Evolutionary conservation across 1,284 basidiomycete species (phyloP).

Genomic region (Trichosporon sp.): DNA sequence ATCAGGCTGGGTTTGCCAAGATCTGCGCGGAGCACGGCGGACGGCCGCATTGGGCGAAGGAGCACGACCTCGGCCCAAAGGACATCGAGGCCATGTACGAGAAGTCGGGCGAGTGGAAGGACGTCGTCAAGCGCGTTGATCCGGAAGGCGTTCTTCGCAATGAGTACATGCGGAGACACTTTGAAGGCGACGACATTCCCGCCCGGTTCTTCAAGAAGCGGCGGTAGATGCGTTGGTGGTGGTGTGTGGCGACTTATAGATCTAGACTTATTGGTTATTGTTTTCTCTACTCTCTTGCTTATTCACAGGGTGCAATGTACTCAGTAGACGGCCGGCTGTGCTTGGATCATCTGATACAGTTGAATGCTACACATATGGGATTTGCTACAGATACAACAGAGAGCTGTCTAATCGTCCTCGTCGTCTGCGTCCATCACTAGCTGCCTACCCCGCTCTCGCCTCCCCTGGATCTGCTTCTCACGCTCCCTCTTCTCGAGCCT

Average conservation of each 20-base stretch:
- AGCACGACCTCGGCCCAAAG: constrained; percentile 68
- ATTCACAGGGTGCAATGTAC: not conserved
- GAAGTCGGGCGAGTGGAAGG: constrained; percentile 71
- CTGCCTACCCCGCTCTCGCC: not conserved
- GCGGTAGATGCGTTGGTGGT: constrained; percentile 4
- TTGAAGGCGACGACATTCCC: constrained; percentile 48
- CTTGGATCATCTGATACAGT: not conserved
- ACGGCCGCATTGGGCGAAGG: constrained; percentile 96
- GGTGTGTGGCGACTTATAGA: not conserved
- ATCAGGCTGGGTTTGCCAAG: constrained; percentile 74
- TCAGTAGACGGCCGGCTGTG: not conserved
- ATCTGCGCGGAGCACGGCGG: constrained; percentile 70
- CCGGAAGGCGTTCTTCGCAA: constrained; percentile 67
- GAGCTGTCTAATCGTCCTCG: not conserved
- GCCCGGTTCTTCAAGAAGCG: constrained; percentile 36
- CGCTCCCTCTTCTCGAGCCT: not conserved
- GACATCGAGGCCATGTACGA: constrained; percentile 70
- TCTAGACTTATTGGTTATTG: not conserved
- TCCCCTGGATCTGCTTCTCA: not conserved
- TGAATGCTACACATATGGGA: not conserved
- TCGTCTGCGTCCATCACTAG: constrained; percentile 2
- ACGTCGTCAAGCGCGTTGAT: constrained; percentile 67
- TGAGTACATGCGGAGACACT: constrained; percentile 53
- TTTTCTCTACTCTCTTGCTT: not conserved
- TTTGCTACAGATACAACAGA: not conserved